Evolutionary conservation across 345 rosid genomes (phyloP).

Genomic region (Aurinia saxatilis): DNA sequence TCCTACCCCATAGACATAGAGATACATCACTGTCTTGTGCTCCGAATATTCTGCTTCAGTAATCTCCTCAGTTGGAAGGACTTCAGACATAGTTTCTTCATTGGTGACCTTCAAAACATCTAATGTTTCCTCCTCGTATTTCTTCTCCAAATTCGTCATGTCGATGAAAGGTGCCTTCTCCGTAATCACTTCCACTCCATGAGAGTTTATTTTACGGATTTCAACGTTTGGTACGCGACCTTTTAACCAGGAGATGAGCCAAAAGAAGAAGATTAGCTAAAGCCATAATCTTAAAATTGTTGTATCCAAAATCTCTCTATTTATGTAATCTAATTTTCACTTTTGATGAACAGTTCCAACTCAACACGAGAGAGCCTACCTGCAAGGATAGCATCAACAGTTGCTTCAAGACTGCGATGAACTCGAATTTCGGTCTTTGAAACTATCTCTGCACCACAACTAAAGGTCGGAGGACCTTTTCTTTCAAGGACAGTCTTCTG

Average conservation of each 20-base stretch:
- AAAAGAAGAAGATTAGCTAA: constrained; percentile 4
- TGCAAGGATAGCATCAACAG: constrained; percentile 78
- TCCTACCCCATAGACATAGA: constrained; percentile 75
- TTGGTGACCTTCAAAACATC: constrained; percentile 27
- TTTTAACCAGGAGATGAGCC: constrained; percentile 27
- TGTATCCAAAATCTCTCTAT: background rate
- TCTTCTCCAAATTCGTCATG: constrained; percentile 12
- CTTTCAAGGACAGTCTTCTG: constrained; percentile 85
- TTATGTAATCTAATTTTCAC: background rate
- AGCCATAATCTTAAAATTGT: background rate
- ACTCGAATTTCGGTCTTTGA: constrained; percentile 80
- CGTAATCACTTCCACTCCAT: constrained; percentile 29
- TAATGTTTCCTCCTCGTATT: constrained; percentile 27
- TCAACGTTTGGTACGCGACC: constrained; percentile 60
- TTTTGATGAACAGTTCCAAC: background rate
- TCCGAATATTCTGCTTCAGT: constrained; percentile 30
- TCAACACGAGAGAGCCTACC: constrained; percentile 30
- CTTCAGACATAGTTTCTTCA: constrained; percentile 26
- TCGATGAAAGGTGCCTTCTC: constrained; percentile 23
- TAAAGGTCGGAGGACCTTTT: constrained; percentile 81
- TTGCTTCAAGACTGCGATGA: constrained; percentile 83
- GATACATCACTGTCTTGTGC: constrained; percentile 26
- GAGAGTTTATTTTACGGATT: constrained; percentile 49
- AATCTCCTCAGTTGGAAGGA: constrained; percentile 22
- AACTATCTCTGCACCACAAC: constrained; percentile 70